Conservation (phyloP, 225 moss, liverwort and hornwort genomes). For the Asterella californica region DNA sequence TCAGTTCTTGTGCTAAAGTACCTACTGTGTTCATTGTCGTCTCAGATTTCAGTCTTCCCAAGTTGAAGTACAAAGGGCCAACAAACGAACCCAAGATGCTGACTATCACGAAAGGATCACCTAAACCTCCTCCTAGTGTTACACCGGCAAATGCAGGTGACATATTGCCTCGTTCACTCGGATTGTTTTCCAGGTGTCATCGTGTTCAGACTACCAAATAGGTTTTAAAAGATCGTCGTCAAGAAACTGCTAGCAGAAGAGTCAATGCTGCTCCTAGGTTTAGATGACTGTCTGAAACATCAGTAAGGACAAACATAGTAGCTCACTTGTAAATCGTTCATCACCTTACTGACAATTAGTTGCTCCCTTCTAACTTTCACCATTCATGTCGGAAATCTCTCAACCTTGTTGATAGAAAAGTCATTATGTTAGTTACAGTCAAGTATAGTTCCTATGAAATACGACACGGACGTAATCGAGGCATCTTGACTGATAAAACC, state of each 20-base stretch:
- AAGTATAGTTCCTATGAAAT: background rate
- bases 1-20: background rate
- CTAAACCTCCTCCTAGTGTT: background rate
- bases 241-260: background rate
- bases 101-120: constrained; percentile 46
- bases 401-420: background rate
- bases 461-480: background rate
- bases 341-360: background rate
- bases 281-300: background rate
- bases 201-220: too few species aligned
- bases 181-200: background rate
- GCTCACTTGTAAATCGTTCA: background rate
- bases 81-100: constrained; percentile 57
- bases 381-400: too few species aligned
- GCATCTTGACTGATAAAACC: background rate
- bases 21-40: constrained; percentile 1
- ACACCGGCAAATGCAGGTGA: constrained; percentile 1
- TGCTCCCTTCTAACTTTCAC: too few species aligned
- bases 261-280: too few species aligned
- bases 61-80: constrained; percentile 63
- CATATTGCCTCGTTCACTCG: background rate
- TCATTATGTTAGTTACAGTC: background rate
- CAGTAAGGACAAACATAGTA: background rate
- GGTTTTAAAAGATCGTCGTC: too few species aligned
- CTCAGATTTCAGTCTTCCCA: constrained; percentile 53